Evolutionary conservation across 1,139 yeast species (phyloP).

Genomic region (Candida freyschussii): DNA sequence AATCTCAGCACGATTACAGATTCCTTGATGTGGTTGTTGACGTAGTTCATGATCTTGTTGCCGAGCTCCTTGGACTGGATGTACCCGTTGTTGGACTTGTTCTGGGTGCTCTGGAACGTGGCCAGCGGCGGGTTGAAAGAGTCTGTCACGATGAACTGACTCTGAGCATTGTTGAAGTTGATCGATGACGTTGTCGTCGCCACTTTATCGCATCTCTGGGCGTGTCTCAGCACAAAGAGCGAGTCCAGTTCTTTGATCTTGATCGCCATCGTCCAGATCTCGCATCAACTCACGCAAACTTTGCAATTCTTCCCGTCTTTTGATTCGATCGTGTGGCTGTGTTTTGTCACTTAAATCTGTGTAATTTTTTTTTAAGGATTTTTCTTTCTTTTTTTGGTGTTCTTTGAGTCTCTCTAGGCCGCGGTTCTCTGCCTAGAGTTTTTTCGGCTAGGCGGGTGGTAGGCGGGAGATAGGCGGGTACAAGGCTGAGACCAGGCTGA

Average conservation of each 20-base stretch:
- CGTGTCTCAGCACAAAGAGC: constrained; percentile 25
- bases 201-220: constrained; percentile 25
- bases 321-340: too few relatives aligned
- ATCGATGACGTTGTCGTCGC: constrained; percentile 25
- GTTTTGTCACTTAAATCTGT: too few relatives aligned
- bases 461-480: too few relatives aligned
- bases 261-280: too few relatives aligned
- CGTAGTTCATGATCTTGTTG: constrained; percentile 19
- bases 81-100: constrained; percentile 26
- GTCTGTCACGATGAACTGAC: constrained; percentile 12
- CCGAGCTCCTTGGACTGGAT: constrained; percentile 23
- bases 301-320: too few relatives aligned
- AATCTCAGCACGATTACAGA: constrained; percentile 17
- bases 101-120: constrained; percentile 22
- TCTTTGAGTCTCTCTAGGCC: too few relatives aligned
- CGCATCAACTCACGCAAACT: too few relatives aligned
- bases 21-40: constrained; percentile 11
- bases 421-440: too few relatives aligned
- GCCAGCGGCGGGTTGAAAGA: constrained; percentile 22
- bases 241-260: constrained; percentile 19
- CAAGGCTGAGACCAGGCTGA: too few relatives aligned
- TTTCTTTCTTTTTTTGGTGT: too few relatives aligned
- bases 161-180: constrained; percentile 12
- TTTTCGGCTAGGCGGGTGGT: too few relatives aligned
- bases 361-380: too few relatives aligned